phyloP scores from a whole-genome alignment of 192 early-diverging fungal species.

The Gigaspora rosea region DNA sequence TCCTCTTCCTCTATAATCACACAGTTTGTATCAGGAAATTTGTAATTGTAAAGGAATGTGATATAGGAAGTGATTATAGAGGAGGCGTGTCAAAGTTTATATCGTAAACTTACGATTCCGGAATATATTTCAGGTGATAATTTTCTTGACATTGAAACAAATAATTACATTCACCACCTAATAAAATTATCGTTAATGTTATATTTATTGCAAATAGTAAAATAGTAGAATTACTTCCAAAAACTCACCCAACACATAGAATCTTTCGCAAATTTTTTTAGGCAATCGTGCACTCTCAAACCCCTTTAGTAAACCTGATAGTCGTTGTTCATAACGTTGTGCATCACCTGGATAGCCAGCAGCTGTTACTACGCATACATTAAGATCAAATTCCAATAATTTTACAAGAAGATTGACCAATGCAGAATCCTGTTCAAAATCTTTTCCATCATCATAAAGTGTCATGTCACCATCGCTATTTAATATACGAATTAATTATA shows the following conservation, averaged over 20 bases:
- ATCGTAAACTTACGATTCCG: slow-evolving; percentile 51
- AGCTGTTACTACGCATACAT: slow-evolving; percentile 89
- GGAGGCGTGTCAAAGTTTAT: too few relatives aligned
- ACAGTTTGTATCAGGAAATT: too few relatives aligned
- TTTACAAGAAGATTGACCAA: slow-evolving; percentile 69
- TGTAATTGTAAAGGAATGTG: too few relatives aligned
- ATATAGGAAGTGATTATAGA: too few relatives aligned
- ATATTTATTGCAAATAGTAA: too few relatives aligned
- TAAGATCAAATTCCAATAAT: slow-evolving; percentile 63
- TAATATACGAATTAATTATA: not conserved
- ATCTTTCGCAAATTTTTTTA: slow-evolving; percentile 53
- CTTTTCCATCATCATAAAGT: slow-evolving; percentile 84
- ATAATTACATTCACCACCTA: slow-evolving; percentile 89
- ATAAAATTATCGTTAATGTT: not conserved
- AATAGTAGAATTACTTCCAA: not conserved
- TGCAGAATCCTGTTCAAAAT: slow-evolving; percentile 70
- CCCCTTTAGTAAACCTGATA: slow-evolving; percentile 73
- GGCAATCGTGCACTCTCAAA: slow-evolving; percentile 55
- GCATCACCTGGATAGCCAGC: slow-evolving; percentile 82
- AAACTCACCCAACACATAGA: slow-evolving; percentile 72
- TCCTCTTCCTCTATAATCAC: not conserved
- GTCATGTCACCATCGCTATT: slow-evolving; percentile 92
- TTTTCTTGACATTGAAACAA: slow-evolving; percentile 71
- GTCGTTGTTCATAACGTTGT: slow-evolving; percentile 70
- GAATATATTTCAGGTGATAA: slow-evolving; percentile 67